phyloP scores from a whole-genome alignment of 2,329 filamentous ascomycete species.

The Cercospora berteroae region DNA sequence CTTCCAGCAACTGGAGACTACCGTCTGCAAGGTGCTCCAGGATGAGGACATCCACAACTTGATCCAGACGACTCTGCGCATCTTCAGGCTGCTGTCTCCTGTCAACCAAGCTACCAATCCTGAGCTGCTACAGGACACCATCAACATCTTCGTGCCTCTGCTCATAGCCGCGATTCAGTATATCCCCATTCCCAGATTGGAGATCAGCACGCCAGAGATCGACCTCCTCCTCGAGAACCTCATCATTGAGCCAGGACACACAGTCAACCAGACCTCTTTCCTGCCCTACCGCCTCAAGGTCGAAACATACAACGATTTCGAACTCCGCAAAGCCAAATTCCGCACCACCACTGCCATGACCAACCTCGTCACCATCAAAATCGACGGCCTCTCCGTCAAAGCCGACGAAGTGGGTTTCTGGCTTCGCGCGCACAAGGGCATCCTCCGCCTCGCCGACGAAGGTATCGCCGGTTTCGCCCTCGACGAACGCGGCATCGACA shows the following conservation, averaged over 20 bases:
- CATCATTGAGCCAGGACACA: slow-evolving; percentile 81
- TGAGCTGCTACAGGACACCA: slow-evolving; percentile 70
- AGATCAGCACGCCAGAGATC: slow-evolving; percentile 76
- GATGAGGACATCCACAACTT: slow-evolving; percentile 73
- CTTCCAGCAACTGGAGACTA: slow-evolving; percentile 65
- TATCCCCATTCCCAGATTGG: slow-evolving; percentile 85
- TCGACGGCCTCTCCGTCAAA: slow-evolving; percentile 78
- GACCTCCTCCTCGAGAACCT: slow-evolving; percentile 88
- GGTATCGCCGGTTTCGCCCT: slow-evolving; percentile 83
- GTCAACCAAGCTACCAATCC: slow-evolving; percentile 62
- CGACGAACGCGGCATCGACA: slow-evolving; percentile 82
- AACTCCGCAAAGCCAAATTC: slow-evolving; percentile 75
- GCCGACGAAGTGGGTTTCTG: slow-evolving; percentile 90
- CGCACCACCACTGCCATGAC: slow-evolving; percentile 68
- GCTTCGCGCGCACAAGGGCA: slow-evolving; percentile 72
- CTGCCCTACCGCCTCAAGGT: slow-evolving; percentile 79
- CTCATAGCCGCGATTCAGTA: slow-evolving; percentile 77
- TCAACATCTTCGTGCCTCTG: slow-evolving; percentile 78
- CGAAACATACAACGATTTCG: slow-evolving; percentile 80
- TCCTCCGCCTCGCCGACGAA: slow-evolving; percentile 73
- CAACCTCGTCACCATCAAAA: slow-evolving; percentile 66
- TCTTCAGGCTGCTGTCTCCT: slow-evolving; percentile 69
- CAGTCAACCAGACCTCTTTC: slow-evolving; percentile 83
- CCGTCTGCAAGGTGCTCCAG: slow-evolving; percentile 65
- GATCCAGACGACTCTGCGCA: slow-evolving; percentile 60